Evolutionary conservation across 2,329 filamentous ascomycete species (phyloP).

Genomic region (Fusarium pilosicola): DNA sequence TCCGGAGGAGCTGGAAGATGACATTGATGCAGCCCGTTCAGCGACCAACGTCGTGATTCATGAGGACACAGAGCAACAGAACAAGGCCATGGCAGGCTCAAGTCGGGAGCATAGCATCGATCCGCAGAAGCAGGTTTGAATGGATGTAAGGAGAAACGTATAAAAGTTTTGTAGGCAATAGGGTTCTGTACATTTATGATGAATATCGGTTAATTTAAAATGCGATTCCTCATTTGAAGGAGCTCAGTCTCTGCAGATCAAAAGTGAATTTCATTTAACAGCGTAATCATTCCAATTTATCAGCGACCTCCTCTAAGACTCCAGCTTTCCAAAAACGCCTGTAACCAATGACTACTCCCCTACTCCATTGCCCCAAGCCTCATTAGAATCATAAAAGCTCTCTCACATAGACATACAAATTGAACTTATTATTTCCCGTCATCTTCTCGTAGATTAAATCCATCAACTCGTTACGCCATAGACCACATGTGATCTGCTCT

Average conservation of each 20-base stretch:
- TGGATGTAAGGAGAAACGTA: not conserved
- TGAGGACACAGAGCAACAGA: slow-evolving; percentile 5
- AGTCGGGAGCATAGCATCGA: slow-evolving; percentile 41
- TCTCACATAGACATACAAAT: not conserved
- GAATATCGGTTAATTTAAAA: not conserved
- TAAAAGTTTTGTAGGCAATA: not conserved
- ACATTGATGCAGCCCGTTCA: slow-evolving; percentile 42
- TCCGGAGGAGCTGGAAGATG: slow-evolving; percentile 78
- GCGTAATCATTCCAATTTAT: not conserved
- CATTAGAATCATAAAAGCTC: not conserved
- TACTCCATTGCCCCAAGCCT: not conserved
- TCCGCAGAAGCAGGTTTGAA: slow-evolving; percentile 28
- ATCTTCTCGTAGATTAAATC: not conserved
- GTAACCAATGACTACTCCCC: not conserved
- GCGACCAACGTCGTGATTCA: slow-evolving; percentile 30
- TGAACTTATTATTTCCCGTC: not conserved
- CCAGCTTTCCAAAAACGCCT: not conserved
- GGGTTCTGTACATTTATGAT: not conserved
- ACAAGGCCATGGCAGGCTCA: slow-evolving; percentile 15
- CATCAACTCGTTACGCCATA: slow-evolving; percentile 27
- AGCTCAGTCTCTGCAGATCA: too few species aligned
- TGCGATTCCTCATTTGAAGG: not conserved
- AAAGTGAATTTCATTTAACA: not conserved
- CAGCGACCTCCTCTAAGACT: not conserved
- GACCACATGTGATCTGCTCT: slow-evolving; percentile 38